Conservation (phyloP, 179 eudicot genomes). For the Silene vulgaris region DNA sequence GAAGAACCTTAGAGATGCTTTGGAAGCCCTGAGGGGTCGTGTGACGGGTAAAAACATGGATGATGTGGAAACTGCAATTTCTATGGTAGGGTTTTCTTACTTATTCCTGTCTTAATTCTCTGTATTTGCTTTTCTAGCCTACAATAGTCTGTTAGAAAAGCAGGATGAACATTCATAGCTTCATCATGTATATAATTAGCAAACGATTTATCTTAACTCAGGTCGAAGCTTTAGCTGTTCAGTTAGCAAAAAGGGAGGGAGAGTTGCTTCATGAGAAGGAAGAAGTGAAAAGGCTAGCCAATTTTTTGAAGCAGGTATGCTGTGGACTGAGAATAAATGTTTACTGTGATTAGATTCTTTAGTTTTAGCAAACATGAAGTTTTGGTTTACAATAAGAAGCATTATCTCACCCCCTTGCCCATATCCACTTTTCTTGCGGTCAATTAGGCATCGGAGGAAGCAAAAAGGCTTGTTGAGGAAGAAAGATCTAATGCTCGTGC, state of each 20-base stretch:
- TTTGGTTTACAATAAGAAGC: not conserved
- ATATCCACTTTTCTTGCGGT: conserved; percentile 2
- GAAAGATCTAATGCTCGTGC: conserved; percentile 90
- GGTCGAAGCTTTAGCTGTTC: conserved; percentile 98
- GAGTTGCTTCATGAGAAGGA: conserved; percentile 89
- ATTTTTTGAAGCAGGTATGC: conserved; percentile 83
- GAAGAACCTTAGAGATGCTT: conserved; percentile 90
- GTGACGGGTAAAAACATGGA: conserved; percentile 83
- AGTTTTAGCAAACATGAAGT: not conserved
- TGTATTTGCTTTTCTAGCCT: not conserved
- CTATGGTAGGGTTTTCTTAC: conserved; percentile 53
- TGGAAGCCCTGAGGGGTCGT: conserved; percentile 83
- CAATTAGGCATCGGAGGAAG: conserved; percentile 94
- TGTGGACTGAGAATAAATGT: conserved; percentile 2
- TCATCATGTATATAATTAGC: not conserved
- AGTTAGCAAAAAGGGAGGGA: conserved; percentile 89
- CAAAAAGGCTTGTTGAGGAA: conserved; percentile 91
- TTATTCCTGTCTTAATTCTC: not conserved
- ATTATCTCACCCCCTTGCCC: not conserved
- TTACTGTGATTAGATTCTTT: conserved; percentile 8
- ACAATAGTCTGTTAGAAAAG: not conserved
- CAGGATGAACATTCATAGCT: not conserved
- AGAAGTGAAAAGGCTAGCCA: conserved; percentile 84
- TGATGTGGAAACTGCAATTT: conserved; percentile 79
- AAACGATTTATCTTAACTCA: conserved; percentile 25